Evolutionary conservation across 2,329 filamentous ascomycete genomes (phyloP).

Genomic region (Tolypocladium guangdongense): DNA sequence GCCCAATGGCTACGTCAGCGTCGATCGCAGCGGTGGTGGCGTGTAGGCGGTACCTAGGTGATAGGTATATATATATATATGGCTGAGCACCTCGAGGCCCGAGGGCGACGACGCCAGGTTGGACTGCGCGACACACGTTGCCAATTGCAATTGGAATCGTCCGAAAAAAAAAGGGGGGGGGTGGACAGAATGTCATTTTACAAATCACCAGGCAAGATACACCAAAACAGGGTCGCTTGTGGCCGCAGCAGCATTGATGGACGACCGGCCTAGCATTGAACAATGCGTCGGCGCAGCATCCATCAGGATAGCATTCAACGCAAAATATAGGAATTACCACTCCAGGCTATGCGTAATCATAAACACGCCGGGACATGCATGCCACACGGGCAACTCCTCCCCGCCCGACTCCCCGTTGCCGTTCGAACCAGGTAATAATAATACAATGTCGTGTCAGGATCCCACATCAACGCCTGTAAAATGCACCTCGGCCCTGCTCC

Average conservation of each 20-base stretch:
- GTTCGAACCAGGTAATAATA: neutral
- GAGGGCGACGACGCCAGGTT: no score
- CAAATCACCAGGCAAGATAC: neutral
- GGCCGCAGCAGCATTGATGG: neutral
- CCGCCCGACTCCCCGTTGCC: neutral
- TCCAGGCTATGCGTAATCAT: no score
- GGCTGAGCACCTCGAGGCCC: no score
- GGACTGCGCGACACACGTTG: no score
- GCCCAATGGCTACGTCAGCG: slow-evolving; percentile 35
- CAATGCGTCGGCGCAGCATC: neutral
- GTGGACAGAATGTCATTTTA: no score
- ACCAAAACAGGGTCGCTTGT: neutral
- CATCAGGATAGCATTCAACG: neutral
- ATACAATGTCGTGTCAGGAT: neutral
- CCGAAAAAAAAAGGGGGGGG: neutral
- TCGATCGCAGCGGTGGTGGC: slow-evolving; percentile 40
- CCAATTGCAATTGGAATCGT: neutral
- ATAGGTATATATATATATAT: no score
- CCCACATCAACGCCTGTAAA: neutral
- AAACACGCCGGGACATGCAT: neutral
- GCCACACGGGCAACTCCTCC: neutral
- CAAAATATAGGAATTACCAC: neutral
- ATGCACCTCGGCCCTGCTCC: neutral
- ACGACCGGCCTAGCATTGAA: neutral
- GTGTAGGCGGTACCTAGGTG: no score